Conservation (phyloP, 306 rosid genomes). For the Amphicarpaea edgeworthii region DNA sequence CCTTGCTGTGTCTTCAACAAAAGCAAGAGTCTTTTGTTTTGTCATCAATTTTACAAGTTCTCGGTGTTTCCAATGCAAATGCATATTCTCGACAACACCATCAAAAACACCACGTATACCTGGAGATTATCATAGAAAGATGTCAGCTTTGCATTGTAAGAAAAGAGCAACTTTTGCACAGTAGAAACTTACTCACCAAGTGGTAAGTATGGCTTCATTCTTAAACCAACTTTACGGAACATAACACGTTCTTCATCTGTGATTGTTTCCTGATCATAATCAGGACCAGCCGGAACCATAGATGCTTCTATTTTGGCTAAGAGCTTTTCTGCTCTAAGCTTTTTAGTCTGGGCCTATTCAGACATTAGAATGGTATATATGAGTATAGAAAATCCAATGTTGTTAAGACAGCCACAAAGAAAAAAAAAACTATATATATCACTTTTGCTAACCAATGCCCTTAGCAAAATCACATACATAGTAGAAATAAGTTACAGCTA, state of each 20-base stretch:
- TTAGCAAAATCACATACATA: background rate
- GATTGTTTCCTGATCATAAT: slow-evolving; percentile 95
- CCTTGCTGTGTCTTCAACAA: slow-evolving; percentile 97
- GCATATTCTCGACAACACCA: slow-evolving; percentile 99
- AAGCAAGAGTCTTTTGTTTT: slow-evolving; percentile 92
- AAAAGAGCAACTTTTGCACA: slow-evolving; percentile 22
- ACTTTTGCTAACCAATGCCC: background rate
- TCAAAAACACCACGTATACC: slow-evolving; percentile 98
- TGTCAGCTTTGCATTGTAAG: slow-evolving; percentile 42
- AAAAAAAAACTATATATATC: background rate
- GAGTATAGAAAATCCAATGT: slow-evolving; percentile 23
- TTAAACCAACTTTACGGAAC: slow-evolving; percentile 92
- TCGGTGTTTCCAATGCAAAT: slow-evolving; percentile 98
- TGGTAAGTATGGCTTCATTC: slow-evolving; percentile 96
- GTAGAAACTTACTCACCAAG: slow-evolving; percentile 71
- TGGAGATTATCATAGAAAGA: slow-evolving; percentile 49
- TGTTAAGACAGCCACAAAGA: background rate
- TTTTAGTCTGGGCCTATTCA: slow-evolving; percentile 89
- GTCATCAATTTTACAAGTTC: slow-evolving; percentile 93
- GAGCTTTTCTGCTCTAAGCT: slow-evolving; percentile 88
- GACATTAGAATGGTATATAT: slow-evolving; percentile 41
- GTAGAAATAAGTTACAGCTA: slow-evolving; percentile 1
- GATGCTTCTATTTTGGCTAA: slow-evolving; percentile 85
- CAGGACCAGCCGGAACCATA: slow-evolving; percentile 94
- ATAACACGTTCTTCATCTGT: slow-evolving; percentile 96